Evolutionary conservation across 1,139 yeast genomes (phyloP), one percentile per base, ranked within the genome.

Genomic region (Casaregolazyma lundiana): DNA sequence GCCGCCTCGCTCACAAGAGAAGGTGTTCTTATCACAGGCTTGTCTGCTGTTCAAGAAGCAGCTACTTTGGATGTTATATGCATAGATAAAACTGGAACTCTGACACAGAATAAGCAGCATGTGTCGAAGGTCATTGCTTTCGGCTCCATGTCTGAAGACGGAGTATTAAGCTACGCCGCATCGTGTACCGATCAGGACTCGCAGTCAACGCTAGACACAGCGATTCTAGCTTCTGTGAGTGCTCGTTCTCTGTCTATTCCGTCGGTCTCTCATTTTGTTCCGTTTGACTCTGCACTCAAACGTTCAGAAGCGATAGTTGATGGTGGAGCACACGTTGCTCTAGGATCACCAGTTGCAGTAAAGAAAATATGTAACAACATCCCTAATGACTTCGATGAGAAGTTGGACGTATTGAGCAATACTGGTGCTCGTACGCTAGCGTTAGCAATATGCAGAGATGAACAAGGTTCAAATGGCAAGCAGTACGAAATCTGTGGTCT

Each of bases 321-420:
- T 70, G 96, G 96, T 72, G 96, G 88, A 78, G 80, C 90, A 72
- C 87, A 88, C 71, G 76, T 88, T 69, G 96, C 89, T 70, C 88
- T 88, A 41, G 96, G 96, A 84, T 96, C 96, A 66, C 96, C 96
- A 73, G 87, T 87, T 81, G 89, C 96, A 71, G 95, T 88, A 70
- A 92, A 87, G 73, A 95, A 86, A 75, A 94, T 87, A 72, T 94
- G 89, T 75, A 94, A 95, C 73, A 86, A 90, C 66, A 92, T 96
- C 52, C 38, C 20, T 8, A 20, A 18, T 17, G 48, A 38, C 37
- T 43, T 16, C 8, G 22, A 15, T 4, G 38, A 44, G n/a, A 41
- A 21, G 13, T 3, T 21, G 11, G 26, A 29, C 24, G 75, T 84
- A 44, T 94, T 84, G 62, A 58, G 68, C 11, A 68, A 72, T 19